A percentile compares a stretch with the other conserved stretches of the same genome.
Evolutionary conservation across 2,329 filamentous ascomycete species (phyloP).

Genomic region (Aspergillus aculeatus): DNA sequence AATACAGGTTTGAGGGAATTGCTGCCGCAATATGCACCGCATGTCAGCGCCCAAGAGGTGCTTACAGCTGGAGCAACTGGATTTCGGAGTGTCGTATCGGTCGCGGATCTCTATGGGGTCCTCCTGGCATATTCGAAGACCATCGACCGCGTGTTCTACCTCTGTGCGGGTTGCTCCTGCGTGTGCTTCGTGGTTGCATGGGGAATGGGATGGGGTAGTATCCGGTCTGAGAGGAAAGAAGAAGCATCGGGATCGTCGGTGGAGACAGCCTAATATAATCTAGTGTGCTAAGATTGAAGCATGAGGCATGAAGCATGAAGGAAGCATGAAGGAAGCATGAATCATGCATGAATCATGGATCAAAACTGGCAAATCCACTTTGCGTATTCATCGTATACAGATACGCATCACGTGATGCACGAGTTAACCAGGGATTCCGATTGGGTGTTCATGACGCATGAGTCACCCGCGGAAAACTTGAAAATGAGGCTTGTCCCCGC

Average conservation of each 20-base stretch:
- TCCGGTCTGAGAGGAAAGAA: background rate
- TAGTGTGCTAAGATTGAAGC: background rate
- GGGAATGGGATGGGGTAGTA: conserved; percentile 6
- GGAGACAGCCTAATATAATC: background rate
- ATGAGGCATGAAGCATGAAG: no score
- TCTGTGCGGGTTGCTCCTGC: background rate
- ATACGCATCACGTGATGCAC: background rate
- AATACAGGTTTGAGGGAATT: conserved; percentile 26
- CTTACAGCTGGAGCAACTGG: conserved; percentile 24
- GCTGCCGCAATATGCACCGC: conserved; percentile 18
- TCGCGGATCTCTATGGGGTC: conserved; percentile 25
- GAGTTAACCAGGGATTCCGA: background rate
- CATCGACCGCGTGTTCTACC: background rate
- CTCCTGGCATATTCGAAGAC: conserved; percentile 26
- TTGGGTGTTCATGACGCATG: conserved; percentile 4
- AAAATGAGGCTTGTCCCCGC: background rate
- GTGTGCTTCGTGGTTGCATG: background rate
- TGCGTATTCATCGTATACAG: background rate
- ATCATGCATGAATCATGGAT: no score
- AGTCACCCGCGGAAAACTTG: conserved; percentile 5
- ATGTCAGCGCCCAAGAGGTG: conserved; percentile 12
- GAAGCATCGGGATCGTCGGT: background rate
- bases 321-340: no score
- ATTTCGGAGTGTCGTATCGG: conserved; percentile 23
- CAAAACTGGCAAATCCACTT: no score